These are phyloP conservation scores for Amanita polypyramis DNA, from an alignment of 768 basidiomycete genomes.

Conservation along the genomic window DNA sequence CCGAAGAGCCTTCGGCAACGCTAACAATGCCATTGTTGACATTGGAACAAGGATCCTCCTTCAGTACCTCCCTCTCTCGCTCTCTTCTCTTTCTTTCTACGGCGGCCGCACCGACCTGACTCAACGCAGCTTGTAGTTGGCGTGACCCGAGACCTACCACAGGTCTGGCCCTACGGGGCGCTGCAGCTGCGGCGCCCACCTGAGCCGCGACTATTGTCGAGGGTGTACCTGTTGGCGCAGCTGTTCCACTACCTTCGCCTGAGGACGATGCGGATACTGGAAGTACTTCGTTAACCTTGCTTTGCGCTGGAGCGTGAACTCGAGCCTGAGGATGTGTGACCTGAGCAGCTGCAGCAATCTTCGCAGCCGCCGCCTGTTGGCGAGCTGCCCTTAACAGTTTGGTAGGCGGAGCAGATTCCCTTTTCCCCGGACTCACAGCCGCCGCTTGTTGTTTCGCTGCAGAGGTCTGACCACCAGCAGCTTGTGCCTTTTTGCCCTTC, in stretches of 20 bases:
- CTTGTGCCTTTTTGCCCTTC: slow-evolving; percentile 7
- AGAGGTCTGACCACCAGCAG: background rate
- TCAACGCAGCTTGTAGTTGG: slow-evolving; percentile 67
- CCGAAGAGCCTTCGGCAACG: background rate
- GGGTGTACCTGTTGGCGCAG: slow-evolving; percentile 6
- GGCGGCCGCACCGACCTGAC: slow-evolving; percentile 44
- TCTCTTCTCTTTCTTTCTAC: slow-evolving; percentile 17
- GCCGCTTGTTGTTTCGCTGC: slow-evolving; percentile 5
- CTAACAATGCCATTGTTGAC: too few species aligned
- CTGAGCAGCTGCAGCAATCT: slow-evolving; percentile 10
- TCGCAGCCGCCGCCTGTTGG: slow-evolving; percentile 2
- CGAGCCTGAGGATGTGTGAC: background rate
- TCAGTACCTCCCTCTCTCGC: slow-evolving; percentile 14
- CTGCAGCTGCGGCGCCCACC: slow-evolving; percentile 10
- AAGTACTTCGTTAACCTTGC: background rate
- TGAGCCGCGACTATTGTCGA: slow-evolving; percentile 14
- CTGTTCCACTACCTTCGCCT: background rate
- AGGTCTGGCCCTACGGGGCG: slow-evolving; percentile 38
- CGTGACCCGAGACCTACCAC: slow-evolving; percentile 53
- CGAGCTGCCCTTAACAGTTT: background rate
- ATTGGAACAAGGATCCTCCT: background rate
- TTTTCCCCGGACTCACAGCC: background rate
- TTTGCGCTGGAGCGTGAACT: slow-evolving; percentile 2
- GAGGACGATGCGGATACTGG: slow-evolving; percentile 10
- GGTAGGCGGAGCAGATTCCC: background rate